Evolutionary conservation across 2,329 filamentous ascomycete genomes (phyloP), one percentile per base, ranked within the genome.

Genomic region (Fusarium sacchari): DNA sequence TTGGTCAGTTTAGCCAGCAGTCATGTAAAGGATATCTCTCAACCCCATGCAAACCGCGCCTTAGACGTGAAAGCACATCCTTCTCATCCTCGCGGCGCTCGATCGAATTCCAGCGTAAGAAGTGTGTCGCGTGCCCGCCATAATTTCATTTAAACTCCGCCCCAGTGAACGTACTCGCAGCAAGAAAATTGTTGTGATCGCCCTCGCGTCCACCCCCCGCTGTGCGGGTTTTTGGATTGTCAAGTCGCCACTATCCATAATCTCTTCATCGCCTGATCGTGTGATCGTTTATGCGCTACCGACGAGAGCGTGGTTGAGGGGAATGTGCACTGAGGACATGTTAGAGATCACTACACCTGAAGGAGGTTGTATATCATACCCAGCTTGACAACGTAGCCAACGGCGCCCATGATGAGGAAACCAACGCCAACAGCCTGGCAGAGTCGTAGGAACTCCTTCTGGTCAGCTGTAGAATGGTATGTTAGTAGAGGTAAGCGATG

Each of bases 321-420:
- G 91, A 55, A 92, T 91, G 81, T 92, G 90, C 73, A 92, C 89
- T 91, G 34, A 20, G 15, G n/a, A 50, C 12, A n/a, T 52, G 65
- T 76, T 63, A 77, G 64, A 49, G 43, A 50, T 42, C 44, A 39
- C 3, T 42, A 34, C 22, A 12, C 15, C 34, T 24, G 9, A n/a
- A 46, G 11, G 37, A 26, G 22, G n/a, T 30, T 57, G 34, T 24
- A 13, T 17, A 74, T 57, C 88, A 56, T 85, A 91, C 89, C 91
- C 79, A 93, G 86, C 87, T 93, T 92, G 80, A 93, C 90, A 71
- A 93, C 82, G 83, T 92, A 93, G 72, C 91, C 91, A 65, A 92
- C 91, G 53, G 89, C 89, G 71, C 90, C 90, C 90, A 92, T 92
- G 82, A 92, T 88, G 72, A 93, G 82, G 83, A 93, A 93, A 67